phyloP scores from a whole-genome alignment of 2,329 filamentous ascomycete genomes.

The Achaetomium macrosporum region DNA sequence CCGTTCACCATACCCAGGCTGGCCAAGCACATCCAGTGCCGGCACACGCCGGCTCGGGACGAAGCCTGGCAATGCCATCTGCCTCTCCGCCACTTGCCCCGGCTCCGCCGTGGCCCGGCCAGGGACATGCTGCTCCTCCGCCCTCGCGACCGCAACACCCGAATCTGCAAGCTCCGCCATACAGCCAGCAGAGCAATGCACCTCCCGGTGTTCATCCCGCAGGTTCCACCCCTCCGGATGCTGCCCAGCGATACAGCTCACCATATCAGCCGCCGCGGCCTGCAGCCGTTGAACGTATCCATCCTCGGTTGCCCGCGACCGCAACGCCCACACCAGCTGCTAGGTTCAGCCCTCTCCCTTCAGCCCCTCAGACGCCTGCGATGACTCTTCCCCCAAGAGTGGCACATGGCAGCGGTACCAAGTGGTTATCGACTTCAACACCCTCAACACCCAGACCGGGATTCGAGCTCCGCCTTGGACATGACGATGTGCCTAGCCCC shows the following conservation, averaged over 20 bases:
- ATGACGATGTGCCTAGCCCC: conserved; percentile 43
- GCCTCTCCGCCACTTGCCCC: conserved; percentile 17
- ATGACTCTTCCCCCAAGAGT: conserved; percentile 10
- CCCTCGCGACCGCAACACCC: conserved; percentile 19
- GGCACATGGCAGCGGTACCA: conserved; percentile 42
- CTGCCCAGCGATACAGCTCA: conserved; percentile 21
- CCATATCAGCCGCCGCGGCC: conserved; percentile 28
- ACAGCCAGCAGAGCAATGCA: conserved; percentile 4
- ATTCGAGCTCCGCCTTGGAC: conserved; percentile 25
- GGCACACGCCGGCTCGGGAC: conserved; percentile 15
- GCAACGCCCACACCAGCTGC: conserved; percentile 22
- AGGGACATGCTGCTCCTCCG: conserved; percentile 11
- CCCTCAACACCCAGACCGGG: conserved; percentile 49
- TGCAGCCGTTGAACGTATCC: conserved; percentile 20
- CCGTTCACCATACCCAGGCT: conserved; percentile 20
- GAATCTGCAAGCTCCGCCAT: conserved; percentile 19
- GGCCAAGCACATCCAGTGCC: conserved; percentile 15
- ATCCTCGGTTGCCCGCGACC: conserved; percentile 14
- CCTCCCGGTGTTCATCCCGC: conserved; percentile 8
- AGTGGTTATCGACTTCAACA: conserved; percentile 52
- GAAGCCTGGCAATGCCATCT: conserved; percentile 11
- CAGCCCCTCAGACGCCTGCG: conserved; percentile 22
- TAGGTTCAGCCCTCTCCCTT: conserved; percentile 27
- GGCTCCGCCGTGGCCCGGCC: conserved; percentile 16
- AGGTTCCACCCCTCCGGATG: conserved; percentile 7